Evolutionary conservation across 2,329 filamentous ascomycete genomes (phyloP), one percentile per base, ranked within the genome.

Genomic region (Domatiomyces globalis): DNA sequence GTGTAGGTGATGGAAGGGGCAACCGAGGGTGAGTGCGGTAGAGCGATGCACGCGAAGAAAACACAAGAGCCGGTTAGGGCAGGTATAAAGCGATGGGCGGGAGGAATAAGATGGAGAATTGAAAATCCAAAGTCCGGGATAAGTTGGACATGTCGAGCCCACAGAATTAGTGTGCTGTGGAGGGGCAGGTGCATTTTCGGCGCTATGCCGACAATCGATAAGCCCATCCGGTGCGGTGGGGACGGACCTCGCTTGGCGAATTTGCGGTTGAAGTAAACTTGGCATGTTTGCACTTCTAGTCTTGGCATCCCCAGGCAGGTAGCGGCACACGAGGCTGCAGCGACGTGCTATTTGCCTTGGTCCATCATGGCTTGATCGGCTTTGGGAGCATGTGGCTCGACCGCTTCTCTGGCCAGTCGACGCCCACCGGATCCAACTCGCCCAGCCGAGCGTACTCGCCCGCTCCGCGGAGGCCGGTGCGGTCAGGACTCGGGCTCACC

Each of bases 341-440:
- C 12, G 33, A 15, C 33, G 12, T 39, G 33, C 33, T 5, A 15
- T 15, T 29, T 29, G 19, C 22, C 43, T 22, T 27, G 33, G 17
- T 7, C 17, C 17, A 27, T 17, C 45, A 47, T 47, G 45, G 25
- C 45, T 47, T 27, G 45, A 22, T 47, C 15, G 33, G 48, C 48
- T 44, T n/a, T 33, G 29, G 6, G 17, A 45, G 20, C 48, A 94
- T 94, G 87, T 95, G 88, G 88, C 80, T 94, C 64, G 88, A 95
- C 72, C 84, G 88, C 66, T 80, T 94, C 58, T 83, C 84, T 58
- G 81, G 77, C 61, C 82, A 84, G 67, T 77, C 81, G 52, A 80
- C 78, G 66, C 72, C 79, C 68, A 73, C 78, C 51, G 75, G 78
- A 56, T 79, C 80, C 53, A 78, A 80, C 51, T 73, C 80, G 63